Evolutionary conservation across 2,329 filamentous ascomycete genomes (phyloP), one percentile per base, ranked within the genome.

Genomic region (Aureobasidium sp.): DNA sequence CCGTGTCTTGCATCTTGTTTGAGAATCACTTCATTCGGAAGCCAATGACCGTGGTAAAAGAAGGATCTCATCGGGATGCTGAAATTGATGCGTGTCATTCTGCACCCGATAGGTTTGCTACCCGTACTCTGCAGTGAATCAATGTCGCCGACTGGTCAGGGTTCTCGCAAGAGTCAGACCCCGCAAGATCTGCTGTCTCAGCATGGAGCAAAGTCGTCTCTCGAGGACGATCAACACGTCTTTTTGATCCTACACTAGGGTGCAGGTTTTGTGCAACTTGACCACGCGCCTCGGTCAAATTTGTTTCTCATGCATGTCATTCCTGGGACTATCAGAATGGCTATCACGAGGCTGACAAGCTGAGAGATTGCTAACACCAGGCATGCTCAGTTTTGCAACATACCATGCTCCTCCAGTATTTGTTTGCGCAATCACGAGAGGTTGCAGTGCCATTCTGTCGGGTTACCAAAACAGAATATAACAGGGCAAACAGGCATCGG

Each of bases 31-130:
- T 46, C 15, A 10, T 2, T 59, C 20, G 41, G 29, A 59, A 59
- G 43, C 41, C 55, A 48, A 59, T 59, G 52, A 13, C 41, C 56
- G 32, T 29, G 15, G 24, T 7, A 27, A 24, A 39, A 39, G 32
- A 59, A 32, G 41, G 24, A 8, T 50, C 44, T 13, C 12, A 39
- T 41, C 52, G 5, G 20, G 26, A 26, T 15, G 36, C 51, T 32
- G 26, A 20, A 12, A 5, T n/a, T 8, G 17, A 59, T 59, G 56
- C 56, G 50, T 43, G 56, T 59, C 56, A 59, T 59, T 59, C 56
- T 59, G 56, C 56, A 59, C 43, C 6, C 20, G 44, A 50, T 24
- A 41, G 20, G 43, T 59, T 48, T 39, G 24, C 43, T 29, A 48
- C 56, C 37, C 37, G 52, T 56, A 34, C 24, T 6, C 29, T 41